Base-by-base conservation (phyloP, 2,329 filamentous ascomycete species). In the Eutypa lata region DNA sequence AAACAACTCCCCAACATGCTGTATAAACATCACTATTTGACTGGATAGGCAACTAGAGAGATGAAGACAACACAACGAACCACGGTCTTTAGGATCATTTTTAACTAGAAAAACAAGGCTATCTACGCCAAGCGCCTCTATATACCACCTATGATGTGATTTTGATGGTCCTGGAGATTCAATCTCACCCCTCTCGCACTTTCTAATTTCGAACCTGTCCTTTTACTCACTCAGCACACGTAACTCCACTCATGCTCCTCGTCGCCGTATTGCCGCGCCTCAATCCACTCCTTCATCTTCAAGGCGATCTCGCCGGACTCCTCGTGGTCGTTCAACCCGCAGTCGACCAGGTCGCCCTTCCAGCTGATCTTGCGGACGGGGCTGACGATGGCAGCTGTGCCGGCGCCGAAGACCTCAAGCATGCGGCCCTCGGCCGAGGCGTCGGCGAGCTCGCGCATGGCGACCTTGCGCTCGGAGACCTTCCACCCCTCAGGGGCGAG, bases 261-360 rank as follows among this genome's bases (percentile, higher is more conserved):
- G 59, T 97, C 92, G 58, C 94, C 94, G 69, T 97, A 97, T 76
- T 97, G 93, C 62, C 95, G 92, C 26, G 77, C 87, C 77, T 96
- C 92, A 57, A 99, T 97, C 94, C 94, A 99, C 65, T 88, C 83
- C 84, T 96, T 96, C 87, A 99, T 92, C 72, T 83, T 83, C 64
- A 84, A 75, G 10, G 94, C 88, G 65, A 97, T 80, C 67, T 92
- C 88, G 43, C 94, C 94, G 11, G 91, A 91, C 77, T 99, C 93
- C 72, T 95, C 83, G 47, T 84, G 78, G 61, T 89, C 85, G 69
- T 82, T 83, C 60, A 99, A 75, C 3, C 92, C 93, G 70, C 94
- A 97, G 65, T 90, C 81, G 26, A 99, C 86, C 57, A 89, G 69
- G 65, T 89, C 78, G 50, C 89, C 91, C 73, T 86, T 89, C 89